A percentile compares a stretch with the other conserved stretches of the same genome.
Evolutionary conservation across 768 basidiomycete genomes (phyloP).

Genomic region (Cytidiella melzeri): DNA sequence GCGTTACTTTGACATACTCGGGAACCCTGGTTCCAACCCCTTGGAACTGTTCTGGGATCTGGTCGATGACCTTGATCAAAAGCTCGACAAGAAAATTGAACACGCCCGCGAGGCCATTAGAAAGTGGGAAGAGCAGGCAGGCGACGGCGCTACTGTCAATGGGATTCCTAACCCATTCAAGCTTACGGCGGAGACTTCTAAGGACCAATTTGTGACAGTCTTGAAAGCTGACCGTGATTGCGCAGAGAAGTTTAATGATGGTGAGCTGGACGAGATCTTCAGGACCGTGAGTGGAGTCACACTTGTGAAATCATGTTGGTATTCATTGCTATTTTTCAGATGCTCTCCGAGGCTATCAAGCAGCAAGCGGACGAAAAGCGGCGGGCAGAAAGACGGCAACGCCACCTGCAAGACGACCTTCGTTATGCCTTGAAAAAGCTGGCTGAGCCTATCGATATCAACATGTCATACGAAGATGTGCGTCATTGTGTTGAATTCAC

Average conservation of each 20-base stretch:
- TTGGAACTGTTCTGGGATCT: conserved; percentile 95
- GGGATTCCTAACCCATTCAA: conserved; percentile 30
- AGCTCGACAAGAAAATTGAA: conserved; percentile 74
- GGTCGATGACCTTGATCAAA: conserved; percentile 82
- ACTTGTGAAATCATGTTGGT: background rate
- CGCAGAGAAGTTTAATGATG: conserved; percentile 39
- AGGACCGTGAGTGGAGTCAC: conserved; percentile 44
- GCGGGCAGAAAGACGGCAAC: conserved; percentile 75
- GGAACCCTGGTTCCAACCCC: conserved; percentile 90
- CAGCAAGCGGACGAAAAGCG: conserved; percentile 82
- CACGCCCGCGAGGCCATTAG: conserved; percentile 57
- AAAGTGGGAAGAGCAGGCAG: conserved; percentile 34
- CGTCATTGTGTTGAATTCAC: conserved; percentile 20
- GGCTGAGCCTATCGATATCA: conserved; percentile 73
- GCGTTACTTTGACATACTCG: conserved; percentile 84
- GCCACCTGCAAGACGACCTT: conserved; percentile 91
- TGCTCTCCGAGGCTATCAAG: conserved; percentile 64
- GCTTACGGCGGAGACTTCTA: conserved; percentile 51
- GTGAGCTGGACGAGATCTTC: conserved; percentile 55
- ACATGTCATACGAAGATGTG: conserved; percentile 75
- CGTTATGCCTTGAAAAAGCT: conserved; percentile 93
- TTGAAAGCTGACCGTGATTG: conserved; percentile 48
- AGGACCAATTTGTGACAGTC: conserved; percentile 54
- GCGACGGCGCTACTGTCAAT: background rate
- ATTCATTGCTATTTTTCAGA: conserved; percentile 33